These are phyloP conservation scores for Fusarium sp. DNA, from an alignment of 2,329 filamentous ascomycete genomes.

Conservation along the genomic window DNA sequence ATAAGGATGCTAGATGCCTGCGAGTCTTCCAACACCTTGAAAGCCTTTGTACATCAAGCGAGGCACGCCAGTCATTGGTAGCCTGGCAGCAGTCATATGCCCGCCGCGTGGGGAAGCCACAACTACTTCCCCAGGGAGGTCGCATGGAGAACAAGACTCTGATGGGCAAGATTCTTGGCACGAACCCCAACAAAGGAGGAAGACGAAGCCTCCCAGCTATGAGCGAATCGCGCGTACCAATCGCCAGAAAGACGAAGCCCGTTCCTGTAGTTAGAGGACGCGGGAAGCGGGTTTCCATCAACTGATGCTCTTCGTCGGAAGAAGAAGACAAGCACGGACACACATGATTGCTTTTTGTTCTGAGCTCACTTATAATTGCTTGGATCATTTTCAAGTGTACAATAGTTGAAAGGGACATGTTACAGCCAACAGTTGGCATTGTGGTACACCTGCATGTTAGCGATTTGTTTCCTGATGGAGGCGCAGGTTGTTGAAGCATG, in stretches of 20 bases:
- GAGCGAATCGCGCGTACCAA: conserved; percentile 5
- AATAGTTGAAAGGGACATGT: conserved; percentile 2
- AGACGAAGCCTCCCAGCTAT: conserved; percentile 33
- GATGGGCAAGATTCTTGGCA: conserved; percentile 43
- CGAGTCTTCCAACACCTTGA: conserved; percentile 59
- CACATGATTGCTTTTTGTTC: neutral
- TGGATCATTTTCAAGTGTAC: neutral
- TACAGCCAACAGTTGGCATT: conserved; percentile 1
- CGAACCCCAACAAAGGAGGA: conserved; percentile 25
- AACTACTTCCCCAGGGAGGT: conserved; percentile 51
- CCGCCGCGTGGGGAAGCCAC: conserved; percentile 47
- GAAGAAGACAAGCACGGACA: neutral
- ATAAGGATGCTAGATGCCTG: conserved; percentile 52
- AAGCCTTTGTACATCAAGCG: conserved; percentile 54
- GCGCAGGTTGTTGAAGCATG: neutral
- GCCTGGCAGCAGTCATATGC: conserved; percentile 61
- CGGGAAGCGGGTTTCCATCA: conserved; percentile 28
- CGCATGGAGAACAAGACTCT: conserved; percentile 43
- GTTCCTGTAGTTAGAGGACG: neutral
- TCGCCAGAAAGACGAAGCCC: conserved; percentile 9
- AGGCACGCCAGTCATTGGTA: conserved; percentile 57
- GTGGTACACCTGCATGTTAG: neutral
- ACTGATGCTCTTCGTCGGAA: neutral
- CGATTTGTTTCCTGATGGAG: conserved; percentile 3
- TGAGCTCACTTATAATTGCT: neutral